phyloP scores from a whole-genome alignment of 2,329 filamentous ascomycete species.

The Ophiostoma perfectum region DNA sequence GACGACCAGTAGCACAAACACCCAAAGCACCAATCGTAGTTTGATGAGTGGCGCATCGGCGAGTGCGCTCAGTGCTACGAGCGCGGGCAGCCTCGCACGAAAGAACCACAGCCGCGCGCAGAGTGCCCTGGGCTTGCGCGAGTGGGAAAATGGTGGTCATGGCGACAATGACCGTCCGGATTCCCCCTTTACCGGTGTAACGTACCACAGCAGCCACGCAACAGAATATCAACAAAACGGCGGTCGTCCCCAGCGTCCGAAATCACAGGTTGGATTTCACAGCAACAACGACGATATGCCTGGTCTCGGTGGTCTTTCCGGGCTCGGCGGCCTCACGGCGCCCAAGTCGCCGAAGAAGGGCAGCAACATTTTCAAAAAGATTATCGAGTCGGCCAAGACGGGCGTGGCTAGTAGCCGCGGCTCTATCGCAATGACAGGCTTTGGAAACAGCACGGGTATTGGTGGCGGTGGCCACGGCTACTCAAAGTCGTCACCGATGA shows the following conservation, averaged over 20 bases:
- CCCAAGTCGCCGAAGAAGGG: slow-evolving; percentile 73
- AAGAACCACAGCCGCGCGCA: slow-evolving; percentile 57
- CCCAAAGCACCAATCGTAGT: slow-evolving; percentile 72
- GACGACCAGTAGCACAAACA: slow-evolving; percentile 56
- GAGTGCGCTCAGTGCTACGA: slow-evolving; percentile 86
- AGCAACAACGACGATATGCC: slow-evolving; percentile 44
- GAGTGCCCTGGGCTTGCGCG: slow-evolving; percentile 59
- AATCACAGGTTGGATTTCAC: slow-evolving; percentile 61
- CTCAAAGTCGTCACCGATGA: slow-evolving; percentile 39
- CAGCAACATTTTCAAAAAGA: slow-evolving; percentile 85
- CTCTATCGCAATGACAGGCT: slow-evolving; percentile 63
- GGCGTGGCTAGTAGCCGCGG: slow-evolving; percentile 84
- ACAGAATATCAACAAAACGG: slow-evolving; percentile 40
- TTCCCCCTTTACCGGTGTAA: slow-evolving; percentile 69
- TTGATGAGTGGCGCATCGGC: slow-evolving; percentile 93
- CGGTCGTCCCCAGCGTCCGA: slow-evolving; percentile 38
- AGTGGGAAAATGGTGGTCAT: slow-evolving; percentile 39
- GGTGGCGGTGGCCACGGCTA: slow-evolving; percentile 9
- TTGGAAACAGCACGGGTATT: slow-evolving; percentile 35
- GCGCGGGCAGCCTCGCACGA: slow-evolving; percentile 85
- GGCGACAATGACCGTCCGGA: slow-evolving; percentile 46
- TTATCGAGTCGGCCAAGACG: slow-evolving; percentile 89
- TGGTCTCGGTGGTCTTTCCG: slow-evolving; percentile 45
- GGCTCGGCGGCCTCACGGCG: slow-evolving; percentile 70
- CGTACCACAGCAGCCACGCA: slow-evolving; percentile 84